Percentiles rank a stretch among this genome's conserved stretches.
phyloP scores from a whole-genome alignment of 2,329 filamentous ascomycete genomes.

The Venturia carpophila region DNA sequence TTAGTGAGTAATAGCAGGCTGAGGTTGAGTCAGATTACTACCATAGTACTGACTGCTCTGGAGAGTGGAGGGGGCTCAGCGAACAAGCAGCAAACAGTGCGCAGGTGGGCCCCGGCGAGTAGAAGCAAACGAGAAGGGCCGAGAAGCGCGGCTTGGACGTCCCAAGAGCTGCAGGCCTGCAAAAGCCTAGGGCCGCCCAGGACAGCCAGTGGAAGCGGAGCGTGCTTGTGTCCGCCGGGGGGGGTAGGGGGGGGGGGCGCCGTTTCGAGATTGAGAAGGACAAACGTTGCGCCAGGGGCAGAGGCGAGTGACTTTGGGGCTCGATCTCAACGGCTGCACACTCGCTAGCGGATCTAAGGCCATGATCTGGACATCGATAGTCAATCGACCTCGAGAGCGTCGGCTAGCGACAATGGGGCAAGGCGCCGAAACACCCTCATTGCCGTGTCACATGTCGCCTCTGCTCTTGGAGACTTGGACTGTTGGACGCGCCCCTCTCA shows the following conservation, averaged over 20 bases:
- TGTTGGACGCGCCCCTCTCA: neutral
- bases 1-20: neutral
- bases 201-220: neutral
- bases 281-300: neutral
- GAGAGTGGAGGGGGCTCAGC: constrained; percentile 4
- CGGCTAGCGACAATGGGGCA: neutral
- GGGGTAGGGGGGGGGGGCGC: neutral
- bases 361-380: neutral
- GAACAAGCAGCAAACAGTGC: neutral
- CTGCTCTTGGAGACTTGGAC: neutral
- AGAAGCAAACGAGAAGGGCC: neutral
- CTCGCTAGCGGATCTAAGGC: neutral
- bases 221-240: neutral
- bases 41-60: too few relatives aligned
- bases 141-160: neutral
- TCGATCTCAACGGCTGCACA: neutral
- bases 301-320: neutral
- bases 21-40: constrained; percentile 1
- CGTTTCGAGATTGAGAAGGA: neutral
- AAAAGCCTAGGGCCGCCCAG: neutral
- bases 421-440: neutral
- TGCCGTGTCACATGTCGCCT: neutral
- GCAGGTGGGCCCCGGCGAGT: neutral
- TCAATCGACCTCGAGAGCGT: neutral
- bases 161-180: neutral